These are phyloP conservation scores for Fusarium circinatum DNA, from an alignment of 2,329 filamentous ascomycete genomes.

Conservation along the genomic window DNA sequence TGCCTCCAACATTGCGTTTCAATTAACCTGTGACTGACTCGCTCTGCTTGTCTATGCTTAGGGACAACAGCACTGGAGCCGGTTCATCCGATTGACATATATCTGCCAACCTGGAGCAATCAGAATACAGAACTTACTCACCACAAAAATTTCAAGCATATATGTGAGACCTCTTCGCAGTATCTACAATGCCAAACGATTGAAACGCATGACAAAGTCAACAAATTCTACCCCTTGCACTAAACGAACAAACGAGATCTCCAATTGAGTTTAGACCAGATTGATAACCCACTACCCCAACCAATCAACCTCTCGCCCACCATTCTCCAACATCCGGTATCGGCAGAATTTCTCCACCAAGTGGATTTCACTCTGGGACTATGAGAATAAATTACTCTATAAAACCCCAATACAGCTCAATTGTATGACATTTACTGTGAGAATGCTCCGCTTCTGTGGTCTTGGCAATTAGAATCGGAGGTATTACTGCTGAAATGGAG, in stretches of 20 bases:
- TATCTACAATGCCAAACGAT: background rate
- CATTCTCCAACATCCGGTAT: constrained; percentile 10
- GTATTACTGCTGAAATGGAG: background rate
- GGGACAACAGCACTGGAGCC: too few relatives aligned
- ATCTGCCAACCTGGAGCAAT: background rate
- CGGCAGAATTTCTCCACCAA: background rate
- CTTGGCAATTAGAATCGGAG: constrained; percentile 9
- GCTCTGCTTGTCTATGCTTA: background rate
- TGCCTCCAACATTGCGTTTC: background rate
- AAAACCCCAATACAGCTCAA: background rate
- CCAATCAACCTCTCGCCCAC: constrained; percentile 1
- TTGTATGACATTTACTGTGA: background rate
- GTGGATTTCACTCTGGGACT: background rate
- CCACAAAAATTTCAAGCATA: too few relatives aligned
- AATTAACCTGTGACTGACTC: too few relatives aligned
- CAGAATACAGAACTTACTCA: rapidly evolving
- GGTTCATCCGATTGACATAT: background rate
- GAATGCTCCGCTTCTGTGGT: background rate
- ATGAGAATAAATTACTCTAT: background rate
- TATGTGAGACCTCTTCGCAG: background rate
- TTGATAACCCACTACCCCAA: background rate
- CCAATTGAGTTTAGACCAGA: background rate
- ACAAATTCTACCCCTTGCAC: background rate
- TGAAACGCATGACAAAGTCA: background rate
- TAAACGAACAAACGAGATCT: background rate